A percentile compares a stretch with the other conserved stretches of the same genome.
phyloP scores from a whole-genome alignment of 73 alveolate genomes.

The Paraurostyla sp. region DNA sequence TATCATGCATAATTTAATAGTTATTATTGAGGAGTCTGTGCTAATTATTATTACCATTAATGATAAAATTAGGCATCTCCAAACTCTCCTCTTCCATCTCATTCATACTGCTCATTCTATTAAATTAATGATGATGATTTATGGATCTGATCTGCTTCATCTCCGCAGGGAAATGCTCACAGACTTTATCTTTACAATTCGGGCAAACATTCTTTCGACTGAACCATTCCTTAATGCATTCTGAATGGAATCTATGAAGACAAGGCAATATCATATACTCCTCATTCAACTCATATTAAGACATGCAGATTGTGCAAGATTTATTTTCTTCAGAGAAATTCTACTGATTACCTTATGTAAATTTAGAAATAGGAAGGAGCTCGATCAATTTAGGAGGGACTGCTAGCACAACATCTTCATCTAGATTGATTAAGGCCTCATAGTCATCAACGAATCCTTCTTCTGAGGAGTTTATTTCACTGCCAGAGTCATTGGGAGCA shows the following conservation, averaged over 20 bases:
- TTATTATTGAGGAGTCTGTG: too few species aligned
- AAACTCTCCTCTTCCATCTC: too few species aligned
- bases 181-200: slow-evolving; percentile 65
- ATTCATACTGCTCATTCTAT: too few species aligned
- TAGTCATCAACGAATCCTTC: slow-evolving; percentile 47
- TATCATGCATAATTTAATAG: too few species aligned
- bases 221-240: slow-evolving; percentile 81
- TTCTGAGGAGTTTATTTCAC: neutral
- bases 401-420: slow-evolving; percentile 48
- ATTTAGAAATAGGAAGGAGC: neutral
- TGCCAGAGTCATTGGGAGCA: neutral
- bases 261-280: slow-evolving; percentile 76
- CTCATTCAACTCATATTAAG: slow-evolving; percentile 66
- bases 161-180: slow-evolving; percentile 35
- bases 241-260: slow-evolving; percentile 80
- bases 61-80: too few species aligned
- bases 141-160: too few species aligned
- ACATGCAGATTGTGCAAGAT: slow-evolving; percentile 80
- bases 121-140: too few species aligned
- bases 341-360: slow-evolving; percentile 51
- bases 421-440: slow-evolving; percentile 48
- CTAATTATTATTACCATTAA: too few species aligned
- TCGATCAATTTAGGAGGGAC: slow-evolving; percentile 18
- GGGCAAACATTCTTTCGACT: slow-evolving; percentile 75
- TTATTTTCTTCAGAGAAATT: slow-evolving; percentile 77